Base-by-base conservation (phyloP, 768 basidiomycete genomes). In the Imleria badia region DNA sequence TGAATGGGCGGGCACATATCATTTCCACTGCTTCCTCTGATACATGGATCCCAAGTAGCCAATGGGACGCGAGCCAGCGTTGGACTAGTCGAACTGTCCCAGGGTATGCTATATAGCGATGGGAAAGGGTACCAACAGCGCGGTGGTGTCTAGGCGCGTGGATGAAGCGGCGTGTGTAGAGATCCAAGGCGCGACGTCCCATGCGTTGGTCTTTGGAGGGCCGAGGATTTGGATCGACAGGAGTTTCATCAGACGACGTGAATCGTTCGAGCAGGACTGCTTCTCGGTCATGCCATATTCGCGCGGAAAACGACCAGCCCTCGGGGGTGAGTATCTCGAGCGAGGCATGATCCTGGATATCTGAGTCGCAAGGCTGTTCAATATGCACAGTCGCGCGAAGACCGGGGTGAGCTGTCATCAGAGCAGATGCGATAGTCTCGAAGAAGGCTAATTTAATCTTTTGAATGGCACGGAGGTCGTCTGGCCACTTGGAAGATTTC, bases 391-490 rank as follows among this genome's bases (percentile, higher is more conserved):
- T 62, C 0, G 86, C 87, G 17, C 67, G 78, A 5, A 86, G 69
- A 9, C 83, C 84, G 0, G 75, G 53, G 2, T 80, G 72, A 1
- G 76, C 64, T 11, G 71, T 67, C 80, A 84, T 83, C 44, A 97
- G 76, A 1, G 78, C 76, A 19, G 77, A 74, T 2, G 88, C 92
- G 8, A 98, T 77, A 38, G 84, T 82, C 65, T 94, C 91, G 56
- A 98, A 83, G 67, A 98, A 89, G 0, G 95, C 96, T 1, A 96
- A 76, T 69, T 98, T 98, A 71, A 94, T 87, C 58, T 92, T 92
- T 69, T 97, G 96, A 44, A 98, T 89, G 0, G 94, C 94, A 17
- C 77, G 79, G 5, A 98, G 79, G 60, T 98, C 94, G 64, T 98
- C 95, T 0, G 97, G 96, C 97, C 97, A 99, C 57, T 83, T 82